phyloP scores from a whole-genome alignment of 176 grass and related monocot genomes.

The Carex parvula region DNA sequence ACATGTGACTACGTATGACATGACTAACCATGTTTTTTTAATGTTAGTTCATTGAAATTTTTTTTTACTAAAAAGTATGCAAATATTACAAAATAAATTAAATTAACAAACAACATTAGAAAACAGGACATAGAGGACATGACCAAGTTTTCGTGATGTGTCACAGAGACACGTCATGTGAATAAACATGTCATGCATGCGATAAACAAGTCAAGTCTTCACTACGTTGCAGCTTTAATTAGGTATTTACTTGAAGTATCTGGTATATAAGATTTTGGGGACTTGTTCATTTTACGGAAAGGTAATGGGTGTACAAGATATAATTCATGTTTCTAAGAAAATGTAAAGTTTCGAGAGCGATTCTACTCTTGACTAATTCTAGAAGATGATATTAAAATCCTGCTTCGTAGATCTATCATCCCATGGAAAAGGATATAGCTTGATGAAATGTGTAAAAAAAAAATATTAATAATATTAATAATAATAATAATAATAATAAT shows the following conservation, averaged over 20 bases:
- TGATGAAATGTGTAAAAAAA: not conserved
- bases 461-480: not conserved
- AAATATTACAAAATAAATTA: no score
- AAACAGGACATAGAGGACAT: no score
- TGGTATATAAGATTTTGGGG: not conserved
- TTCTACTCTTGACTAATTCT: not conserved
- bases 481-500: not conserved
- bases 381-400: not conserved
- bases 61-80: no score
- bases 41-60: no score
- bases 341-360: not conserved
- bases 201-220: no score
- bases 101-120: no score
- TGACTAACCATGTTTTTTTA: no score
- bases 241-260: not conserved
- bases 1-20: no score
- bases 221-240: not conserved
- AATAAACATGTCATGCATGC: no score
- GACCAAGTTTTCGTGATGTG: no score
- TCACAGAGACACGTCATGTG: no score
- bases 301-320: not conserved
- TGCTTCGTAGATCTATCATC: not conserved
- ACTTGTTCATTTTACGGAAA: not conserved
- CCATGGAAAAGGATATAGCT: not conserved
- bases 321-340: not conserved